A percentile compares a stretch with the other conserved stretches of the same genome.
Conservation (phyloP, 345 rosid genomes). For the Moringa oleifera region DNA sequence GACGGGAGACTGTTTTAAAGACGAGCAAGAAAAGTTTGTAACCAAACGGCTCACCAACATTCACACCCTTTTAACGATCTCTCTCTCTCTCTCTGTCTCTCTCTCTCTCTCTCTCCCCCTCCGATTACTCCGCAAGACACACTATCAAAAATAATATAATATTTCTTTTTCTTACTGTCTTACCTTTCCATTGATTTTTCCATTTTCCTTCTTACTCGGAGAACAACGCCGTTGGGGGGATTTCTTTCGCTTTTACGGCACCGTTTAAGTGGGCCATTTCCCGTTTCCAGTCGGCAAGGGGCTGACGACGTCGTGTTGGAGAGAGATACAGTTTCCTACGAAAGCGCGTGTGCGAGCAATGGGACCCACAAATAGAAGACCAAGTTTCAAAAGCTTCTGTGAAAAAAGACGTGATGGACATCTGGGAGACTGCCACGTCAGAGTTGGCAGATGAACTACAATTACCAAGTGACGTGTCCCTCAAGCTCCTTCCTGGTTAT, state of each 20-base stretch:
- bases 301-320: background rate
- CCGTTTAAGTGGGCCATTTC: background rate
- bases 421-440: background rate
- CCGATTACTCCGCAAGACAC: no score
- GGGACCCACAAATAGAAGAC: no score
- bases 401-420: no score
- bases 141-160: no score
- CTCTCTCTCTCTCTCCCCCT: no score
- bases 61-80: no score
- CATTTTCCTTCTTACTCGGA: no score
- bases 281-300: background rate
- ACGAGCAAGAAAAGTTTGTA: background rate
- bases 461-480: background rate
- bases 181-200: no score
- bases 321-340: background rate
- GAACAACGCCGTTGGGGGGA: background rate
- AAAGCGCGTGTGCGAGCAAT: background rate
- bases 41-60: constrained; percentile 18
- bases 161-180: no score
- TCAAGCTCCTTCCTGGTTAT: background rate
- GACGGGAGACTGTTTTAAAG: constrained; percentile 4
- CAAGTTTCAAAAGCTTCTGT: no score
- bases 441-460: background rate
- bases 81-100: no score
- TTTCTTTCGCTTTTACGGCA: background rate